Conservation (phyloP, 176 grass and related monocot species). For the Dactylis glomerata region DNA sequence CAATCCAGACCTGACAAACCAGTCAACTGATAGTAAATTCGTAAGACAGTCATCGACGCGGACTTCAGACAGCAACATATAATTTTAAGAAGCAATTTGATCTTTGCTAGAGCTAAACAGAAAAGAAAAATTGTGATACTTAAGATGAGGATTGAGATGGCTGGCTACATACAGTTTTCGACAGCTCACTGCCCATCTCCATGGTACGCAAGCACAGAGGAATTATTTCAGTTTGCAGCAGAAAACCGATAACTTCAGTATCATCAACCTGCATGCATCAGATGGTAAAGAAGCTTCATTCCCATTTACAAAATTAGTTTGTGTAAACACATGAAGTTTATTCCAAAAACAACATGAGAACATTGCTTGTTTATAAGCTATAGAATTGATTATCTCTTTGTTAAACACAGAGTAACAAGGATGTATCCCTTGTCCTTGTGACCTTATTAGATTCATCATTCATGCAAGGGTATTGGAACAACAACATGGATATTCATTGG, state of each 20-base stretch:
- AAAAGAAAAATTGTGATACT: conserved; percentile 9
- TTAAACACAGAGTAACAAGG: background rate
- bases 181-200: conserved; percentile 99
- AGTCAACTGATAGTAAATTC: background rate
- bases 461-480: background rate
- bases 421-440: background rate
- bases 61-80: background rate
- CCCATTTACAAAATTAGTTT: background rate
- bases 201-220: conserved; percentile 92
- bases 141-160: conserved; percentile 18
- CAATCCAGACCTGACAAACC: background rate
- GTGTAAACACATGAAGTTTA: background rate
- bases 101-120: conserved; percentile 7
- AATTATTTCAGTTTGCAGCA: conserved; percentile 99
- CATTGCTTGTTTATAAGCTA: background rate
- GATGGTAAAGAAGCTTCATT: background rate
- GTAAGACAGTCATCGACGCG: background rate
- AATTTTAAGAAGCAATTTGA: background rate
- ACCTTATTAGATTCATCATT: background rate
- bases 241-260: conserved; percentile 96
- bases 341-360: background rate
- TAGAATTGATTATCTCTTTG: background rate
- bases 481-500: background rate
- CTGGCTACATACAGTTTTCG: conserved; percentile 71
- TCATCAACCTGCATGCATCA: conserved; percentile 76